These are phyloP conservation scores for Cladophialophora chaetospira DNA, from an alignment of 2,329 filamentous ascomycete genomes.

Conservation along the genomic window DNA sequence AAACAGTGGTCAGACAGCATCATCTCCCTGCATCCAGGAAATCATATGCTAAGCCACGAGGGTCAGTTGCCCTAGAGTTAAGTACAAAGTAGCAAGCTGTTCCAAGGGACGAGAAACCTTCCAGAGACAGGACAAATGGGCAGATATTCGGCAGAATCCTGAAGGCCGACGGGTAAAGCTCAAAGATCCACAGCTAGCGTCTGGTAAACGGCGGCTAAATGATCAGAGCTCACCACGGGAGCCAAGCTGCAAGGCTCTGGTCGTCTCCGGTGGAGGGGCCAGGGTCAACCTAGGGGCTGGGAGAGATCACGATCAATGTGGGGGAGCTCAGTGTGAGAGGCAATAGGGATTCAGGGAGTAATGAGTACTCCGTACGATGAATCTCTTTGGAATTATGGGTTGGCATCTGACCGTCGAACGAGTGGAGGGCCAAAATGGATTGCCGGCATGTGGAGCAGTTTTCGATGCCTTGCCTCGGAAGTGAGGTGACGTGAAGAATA, in stretches of 20 bases:
- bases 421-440: neutral
- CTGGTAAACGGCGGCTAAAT: conserved; percentile 11
- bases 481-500: neutral
- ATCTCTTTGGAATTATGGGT: neutral
- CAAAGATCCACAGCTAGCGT: neutral
- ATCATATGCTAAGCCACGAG: no score
- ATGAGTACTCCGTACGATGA: neutral
- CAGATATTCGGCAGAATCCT: conserved; percentile 15
- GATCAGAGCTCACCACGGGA: neutral
- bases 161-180: conserved; percentile 11
- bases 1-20: neutral
- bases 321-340: neutral
- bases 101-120: no score
- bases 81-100: no score
- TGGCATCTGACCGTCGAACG: neutral
- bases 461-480: neutral
- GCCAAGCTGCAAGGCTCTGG: conserved; percentile 1
- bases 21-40: neutral
- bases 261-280: neutral
- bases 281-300: neutral
- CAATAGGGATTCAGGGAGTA: neutral
- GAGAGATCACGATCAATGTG: neutral
- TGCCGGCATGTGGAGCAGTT: neutral
- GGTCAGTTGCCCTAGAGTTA: no score
- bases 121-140: neutral